Percentiles rank a stretch among this genome's conserved stretches.
phyloP scores from a whole-genome alignment of 2,329 filamentous ascomycete genomes.

The Kalmusia sp. region DNA sequence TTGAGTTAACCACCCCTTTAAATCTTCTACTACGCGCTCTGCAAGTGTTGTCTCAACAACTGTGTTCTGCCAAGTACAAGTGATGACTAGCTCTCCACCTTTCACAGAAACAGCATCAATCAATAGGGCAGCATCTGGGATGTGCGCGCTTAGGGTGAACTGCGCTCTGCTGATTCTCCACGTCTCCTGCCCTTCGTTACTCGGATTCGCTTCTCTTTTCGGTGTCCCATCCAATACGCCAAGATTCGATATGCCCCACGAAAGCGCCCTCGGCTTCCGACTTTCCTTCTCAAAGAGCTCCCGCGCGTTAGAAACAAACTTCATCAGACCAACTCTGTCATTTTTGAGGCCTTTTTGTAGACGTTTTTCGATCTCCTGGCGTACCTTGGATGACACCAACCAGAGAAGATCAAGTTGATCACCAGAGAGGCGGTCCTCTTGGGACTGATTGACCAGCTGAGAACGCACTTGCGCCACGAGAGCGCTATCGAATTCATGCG shows the following conservation, averaged over 20 bases:
- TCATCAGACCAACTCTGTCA: neutral
- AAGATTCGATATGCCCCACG: neutral
- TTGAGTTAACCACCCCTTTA: conserved; percentile 1
- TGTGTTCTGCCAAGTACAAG: conserved; percentile 5
- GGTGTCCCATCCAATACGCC: neutral
- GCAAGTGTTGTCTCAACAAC: neutral
- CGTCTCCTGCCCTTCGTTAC: neutral
- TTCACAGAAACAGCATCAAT: neutral
- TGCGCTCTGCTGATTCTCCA: neutral
- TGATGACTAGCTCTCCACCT: conserved; percentile 2
- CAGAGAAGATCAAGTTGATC: neutral
- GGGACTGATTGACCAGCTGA: neutral
- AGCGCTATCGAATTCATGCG: neutral
- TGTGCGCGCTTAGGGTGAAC: neutral
- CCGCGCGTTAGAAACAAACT: neutral
- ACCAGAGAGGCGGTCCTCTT: neutral
- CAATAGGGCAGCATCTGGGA: neutral
- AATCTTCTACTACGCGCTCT: neutral
- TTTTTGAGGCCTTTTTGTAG: neutral
- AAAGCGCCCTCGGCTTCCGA: neutral
- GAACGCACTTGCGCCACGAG: neutral
- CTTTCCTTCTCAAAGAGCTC: neutral
- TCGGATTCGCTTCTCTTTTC: neutral
- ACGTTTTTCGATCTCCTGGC: neutral
- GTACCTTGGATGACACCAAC: neutral